Evolutionary conservation across 805 yeast genomes (phyloP).

Genomic region (fission yeast (Schizosaccharomyces pombe)): DNA sequence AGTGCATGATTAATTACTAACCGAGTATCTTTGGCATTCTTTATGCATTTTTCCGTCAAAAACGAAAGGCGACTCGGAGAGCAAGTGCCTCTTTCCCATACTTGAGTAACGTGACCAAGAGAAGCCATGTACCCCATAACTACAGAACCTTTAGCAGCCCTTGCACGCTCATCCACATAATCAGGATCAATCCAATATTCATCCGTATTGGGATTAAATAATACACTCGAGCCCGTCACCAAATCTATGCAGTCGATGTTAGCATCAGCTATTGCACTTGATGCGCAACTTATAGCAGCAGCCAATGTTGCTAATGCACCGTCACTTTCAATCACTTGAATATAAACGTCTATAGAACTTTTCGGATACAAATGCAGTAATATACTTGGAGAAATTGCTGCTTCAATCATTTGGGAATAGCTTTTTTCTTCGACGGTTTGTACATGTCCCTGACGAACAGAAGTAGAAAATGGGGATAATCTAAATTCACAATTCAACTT

Average conservation of each 20-base stretch:
- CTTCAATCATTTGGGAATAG: constrained; percentile 25
- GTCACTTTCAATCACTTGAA: constrained; percentile 30
- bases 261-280: constrained; percentile 62
- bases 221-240: constrained; percentile 23
- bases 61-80: background rate
- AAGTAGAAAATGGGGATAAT: constrained; percentile 29
- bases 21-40: background rate
- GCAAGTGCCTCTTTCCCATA: constrained; percentile 23
- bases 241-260: constrained; percentile 60
- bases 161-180: background rate
- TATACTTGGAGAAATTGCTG: constrained; percentile 30
- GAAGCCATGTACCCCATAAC: constrained; percentile 28
- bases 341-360: constrained; percentile 58
- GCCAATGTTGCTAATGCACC: constrained; percentile 17
- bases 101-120: constrained; percentile 29
- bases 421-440: constrained; percentile 11
- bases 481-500: constrained; percentile 36
- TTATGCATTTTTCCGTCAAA: background rate
- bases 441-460: constrained; percentile 12
- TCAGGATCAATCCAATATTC: constrained; percentile 7
- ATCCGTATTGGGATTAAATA: background rate
- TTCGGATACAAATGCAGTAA: constrained; percentile 62
- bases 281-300: constrained; percentile 29
- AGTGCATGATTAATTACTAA: background rate
- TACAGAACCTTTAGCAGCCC: constrained; percentile 4